Base-by-base conservation (phyloP, 2,329 filamentous ascomycete genomes). In the Diaporthe citri region DNA sequence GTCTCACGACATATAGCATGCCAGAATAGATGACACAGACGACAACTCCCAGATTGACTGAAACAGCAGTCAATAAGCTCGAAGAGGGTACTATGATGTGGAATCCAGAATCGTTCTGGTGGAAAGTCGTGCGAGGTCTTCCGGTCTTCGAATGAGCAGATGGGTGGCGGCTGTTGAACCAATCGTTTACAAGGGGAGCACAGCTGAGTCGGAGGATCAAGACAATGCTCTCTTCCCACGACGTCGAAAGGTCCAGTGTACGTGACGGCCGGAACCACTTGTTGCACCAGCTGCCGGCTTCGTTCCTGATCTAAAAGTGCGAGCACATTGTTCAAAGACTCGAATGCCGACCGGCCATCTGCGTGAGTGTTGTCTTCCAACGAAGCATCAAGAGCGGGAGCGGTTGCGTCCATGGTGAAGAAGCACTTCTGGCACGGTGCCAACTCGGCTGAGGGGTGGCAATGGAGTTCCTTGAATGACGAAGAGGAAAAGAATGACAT, bases 111-210 rank as follows among this genome's bases (percentile, higher is more conserved):
- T 34, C 6, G 28, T 57, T 25, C 25, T 34, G 52, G 52, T 10
- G 52, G 12, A 31, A 31, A 12, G 3, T 1, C 10, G 1, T 6
- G 2, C 10, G 10, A 12, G 1, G 10, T 9, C 4, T 17, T 8
- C 8, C 3, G 51, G 51, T 31, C 51, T 5, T 31, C 13, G 10
- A 2, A 31, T 31, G 28, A n/a, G 31, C 10, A 34, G 12, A 57
- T 22, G 1, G 55, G 55, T 4, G 55, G 28, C 28, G 55, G 55
- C 8, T 4, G 17, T 22, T 34, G 55, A 12, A 57, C 2, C 6
- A 57, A n/a, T 4, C 1, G 22, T 4, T 57, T 57, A 4, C 55
- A 57, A 36, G 55, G 55, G 8, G 17, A 36, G 1, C 55, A 57
- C 3, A 57, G 31, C 55, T 22, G 6, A 34, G 17, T 10, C 3